Evolutionary conservation across 176 grass and related monocot species (phyloP).

Genomic region (Oryza meyeriana): DNA sequence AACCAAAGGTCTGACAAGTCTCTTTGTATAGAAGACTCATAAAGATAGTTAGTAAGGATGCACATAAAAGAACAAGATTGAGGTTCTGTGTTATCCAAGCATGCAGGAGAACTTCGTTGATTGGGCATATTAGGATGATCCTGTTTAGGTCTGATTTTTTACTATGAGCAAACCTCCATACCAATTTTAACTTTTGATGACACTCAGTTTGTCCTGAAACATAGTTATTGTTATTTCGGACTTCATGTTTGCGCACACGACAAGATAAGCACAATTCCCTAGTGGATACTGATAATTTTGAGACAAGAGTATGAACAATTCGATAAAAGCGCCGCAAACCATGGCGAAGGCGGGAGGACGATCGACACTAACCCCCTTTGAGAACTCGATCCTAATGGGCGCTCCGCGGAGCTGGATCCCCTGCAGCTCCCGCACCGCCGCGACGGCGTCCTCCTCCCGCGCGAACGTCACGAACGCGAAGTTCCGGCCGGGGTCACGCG

Average conservation of each 20-base stretch:
- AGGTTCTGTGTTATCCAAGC: neutral
- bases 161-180: neutral
- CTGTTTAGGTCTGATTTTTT: neutral
- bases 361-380: conserved; percentile 97
- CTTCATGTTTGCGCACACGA: neutral
- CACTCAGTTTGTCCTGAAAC: conserved; percentile 3
- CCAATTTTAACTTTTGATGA: conserved; percentile 3
- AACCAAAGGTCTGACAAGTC: neutral
- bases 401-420: conserved; percentile 52
- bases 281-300: neutral
- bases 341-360: conserved; percentile 32
- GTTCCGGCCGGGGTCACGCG: conserved; percentile 53
- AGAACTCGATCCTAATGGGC: conserved; percentile 91
- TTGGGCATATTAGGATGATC: conserved; percentile 4
- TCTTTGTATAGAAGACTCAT: conserved; percentile 19
- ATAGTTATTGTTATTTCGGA: neutral
- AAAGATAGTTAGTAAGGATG: neutral
- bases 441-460: conserved; percentile 58
- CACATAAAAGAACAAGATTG: neutral
- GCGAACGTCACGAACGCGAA: conserved; percentile 78
- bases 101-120: neutral
- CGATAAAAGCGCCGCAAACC: conserved; percentile 11
- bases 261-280: neutral
- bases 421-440: conserved; percentile 60
- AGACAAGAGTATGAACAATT: conserved; percentile 32